Conservation (phyloP, 768 basidiomycete species). For the Lactarius sanguifluus region DNA sequence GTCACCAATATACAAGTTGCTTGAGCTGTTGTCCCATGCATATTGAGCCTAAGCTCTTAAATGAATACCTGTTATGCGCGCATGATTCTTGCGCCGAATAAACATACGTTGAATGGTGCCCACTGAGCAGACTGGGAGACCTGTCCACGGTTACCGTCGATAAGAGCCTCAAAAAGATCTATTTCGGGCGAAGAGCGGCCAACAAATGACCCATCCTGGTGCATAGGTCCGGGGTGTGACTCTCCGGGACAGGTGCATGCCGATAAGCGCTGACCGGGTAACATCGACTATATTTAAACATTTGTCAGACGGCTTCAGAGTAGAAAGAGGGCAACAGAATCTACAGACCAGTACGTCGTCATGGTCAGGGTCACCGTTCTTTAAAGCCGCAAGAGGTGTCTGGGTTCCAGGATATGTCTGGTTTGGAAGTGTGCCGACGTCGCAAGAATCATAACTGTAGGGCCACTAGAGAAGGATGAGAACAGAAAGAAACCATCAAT, state of each 20-base stretch:
- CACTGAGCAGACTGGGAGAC: slow-evolving; percentile 88
- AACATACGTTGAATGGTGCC: slow-evolving; percentile 47
- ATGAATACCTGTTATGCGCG: not conserved
- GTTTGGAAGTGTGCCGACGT: slow-evolving; percentile 55
- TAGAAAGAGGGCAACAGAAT: slow-evolving; percentile 62
- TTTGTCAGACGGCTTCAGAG: not conserved
- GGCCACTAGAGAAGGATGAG: slow-evolving; percentile 55
- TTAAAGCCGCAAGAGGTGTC: slow-evolving; percentile 58
- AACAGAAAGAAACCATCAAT: slow-evolving; percentile 9
- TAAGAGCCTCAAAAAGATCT: slow-evolving; percentile 85
- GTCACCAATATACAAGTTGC: slow-evolving; percentile 59
- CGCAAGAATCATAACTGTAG: slow-evolving; percentile 82
- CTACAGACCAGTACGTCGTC: slow-evolving; percentile 46
- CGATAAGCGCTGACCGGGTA: slow-evolving; percentile 82
- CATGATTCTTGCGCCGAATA: not conserved
- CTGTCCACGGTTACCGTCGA: slow-evolving; percentile 47
- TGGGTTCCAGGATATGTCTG: slow-evolving; percentile 75
- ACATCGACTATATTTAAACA: slow-evolving; percentile 47
- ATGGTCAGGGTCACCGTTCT: slow-evolving; percentile 52
- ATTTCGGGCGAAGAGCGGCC: slow-evolving; percentile 89
- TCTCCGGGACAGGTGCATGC: slow-evolving; percentile 87
- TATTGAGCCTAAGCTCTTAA: slow-evolving; percentile 68
- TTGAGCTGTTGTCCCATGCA: slow-evolving; percentile 59
- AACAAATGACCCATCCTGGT: slow-evolving; percentile 68
- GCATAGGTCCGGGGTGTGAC: slow-evolving; percentile 83